Conservation (phyloP, 2,329 filamentous ascomycete genomes). For the Beauveria medogensis region DNA sequence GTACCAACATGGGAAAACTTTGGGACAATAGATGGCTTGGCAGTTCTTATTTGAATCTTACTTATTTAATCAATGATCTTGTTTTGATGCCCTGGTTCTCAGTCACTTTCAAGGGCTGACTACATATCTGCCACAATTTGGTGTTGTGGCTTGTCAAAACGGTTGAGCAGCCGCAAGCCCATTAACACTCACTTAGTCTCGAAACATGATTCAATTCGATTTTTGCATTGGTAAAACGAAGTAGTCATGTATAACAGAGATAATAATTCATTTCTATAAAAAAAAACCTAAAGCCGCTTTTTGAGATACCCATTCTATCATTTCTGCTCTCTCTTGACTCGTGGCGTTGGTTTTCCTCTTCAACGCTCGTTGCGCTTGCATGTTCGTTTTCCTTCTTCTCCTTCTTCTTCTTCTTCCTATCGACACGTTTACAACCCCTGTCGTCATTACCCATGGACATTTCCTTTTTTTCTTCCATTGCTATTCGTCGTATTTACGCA, state of each 20-base stretch:
- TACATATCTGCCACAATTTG: no score
- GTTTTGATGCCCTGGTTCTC: no score
- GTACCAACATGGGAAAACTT: background rate
- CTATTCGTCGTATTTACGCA: conserved; percentile 10
- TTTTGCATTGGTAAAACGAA: background rate
- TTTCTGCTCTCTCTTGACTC: background rate
- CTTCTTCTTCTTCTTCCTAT: background rate
- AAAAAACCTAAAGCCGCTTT: background rate
- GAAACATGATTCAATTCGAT: no score
- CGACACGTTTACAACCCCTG: background rate
- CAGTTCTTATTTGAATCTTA: background rate
- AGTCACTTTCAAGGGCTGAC: no score
- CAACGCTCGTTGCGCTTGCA: no score
- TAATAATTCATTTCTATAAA: conserved; percentile 9
- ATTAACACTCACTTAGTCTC: no score
- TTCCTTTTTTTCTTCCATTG: conserved; percentile 2
- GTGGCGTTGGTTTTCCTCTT: no score
- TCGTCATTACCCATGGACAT: background rate
- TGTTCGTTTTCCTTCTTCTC: background rate
- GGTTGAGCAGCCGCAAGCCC: no score
- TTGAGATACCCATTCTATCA: background rate
- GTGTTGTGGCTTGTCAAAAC: no score
- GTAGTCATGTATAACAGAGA: background rate
- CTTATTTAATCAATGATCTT: no score
- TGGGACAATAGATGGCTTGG: conserved; percentile 4